These are phyloP conservation scores for Graphilbum sp. DNA, from an alignment of 2,329 filamentous ascomycete species.

Conservation along the genomic window DNA sequence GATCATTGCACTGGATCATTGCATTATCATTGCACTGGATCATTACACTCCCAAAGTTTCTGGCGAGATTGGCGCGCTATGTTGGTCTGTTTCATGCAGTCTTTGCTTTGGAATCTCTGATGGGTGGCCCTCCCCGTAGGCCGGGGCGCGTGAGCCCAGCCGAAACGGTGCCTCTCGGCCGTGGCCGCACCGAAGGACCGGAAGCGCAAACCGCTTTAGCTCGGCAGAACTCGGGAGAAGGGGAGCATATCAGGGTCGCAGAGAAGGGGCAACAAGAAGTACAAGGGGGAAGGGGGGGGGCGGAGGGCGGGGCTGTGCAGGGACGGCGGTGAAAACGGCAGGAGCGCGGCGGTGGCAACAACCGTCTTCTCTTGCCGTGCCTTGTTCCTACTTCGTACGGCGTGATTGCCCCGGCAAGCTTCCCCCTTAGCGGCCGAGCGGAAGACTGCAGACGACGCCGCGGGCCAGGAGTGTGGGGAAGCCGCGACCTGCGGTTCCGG, in stretches of 20 bases:
- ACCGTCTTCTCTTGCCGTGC: neutral
- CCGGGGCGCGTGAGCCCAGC: no score
- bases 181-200: conserved; percentile 3
- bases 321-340: neutral
- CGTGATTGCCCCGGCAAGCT: neutral
- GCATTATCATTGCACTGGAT: no score
- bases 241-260: no score
- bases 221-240: conserved; percentile 4
- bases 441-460: neutral
- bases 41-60: no score
- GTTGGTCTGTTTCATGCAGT: no score
- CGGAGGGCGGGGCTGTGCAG: no score
- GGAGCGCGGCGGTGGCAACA: no score
- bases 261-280: neutral
- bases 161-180: no score
- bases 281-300: neutral
- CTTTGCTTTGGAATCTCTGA: no score
- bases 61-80: no score
- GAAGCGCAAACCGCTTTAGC: neutral
- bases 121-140: no score
- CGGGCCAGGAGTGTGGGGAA: neutral
- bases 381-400: no score
- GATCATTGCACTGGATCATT: neutral
- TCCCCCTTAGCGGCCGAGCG: conserved; percentile 2
- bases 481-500: neutral